These are phyloP conservation scores for Cladorrhinum sp. DNA, from an alignment of 2,329 filamentous ascomycete genomes.

Conservation along the genomic window DNA sequence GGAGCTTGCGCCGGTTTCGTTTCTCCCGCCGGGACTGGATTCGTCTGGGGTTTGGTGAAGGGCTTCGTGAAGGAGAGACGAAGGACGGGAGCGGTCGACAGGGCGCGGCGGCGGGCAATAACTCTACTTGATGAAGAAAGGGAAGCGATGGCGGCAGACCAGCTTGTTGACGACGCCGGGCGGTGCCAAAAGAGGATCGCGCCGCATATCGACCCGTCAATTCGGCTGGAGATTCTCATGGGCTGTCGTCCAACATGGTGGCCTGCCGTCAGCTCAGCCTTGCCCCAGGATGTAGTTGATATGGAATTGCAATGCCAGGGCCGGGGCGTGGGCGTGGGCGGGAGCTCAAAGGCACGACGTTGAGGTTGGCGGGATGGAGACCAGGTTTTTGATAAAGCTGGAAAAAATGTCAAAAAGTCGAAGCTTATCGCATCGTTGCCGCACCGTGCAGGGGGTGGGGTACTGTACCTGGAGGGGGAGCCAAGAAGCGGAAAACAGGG, in stretches of 20 bases:
- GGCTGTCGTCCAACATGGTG: slow-evolving; percentile 52
- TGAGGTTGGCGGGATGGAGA: background rate
- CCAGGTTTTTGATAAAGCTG: slow-evolving; percentile 8
- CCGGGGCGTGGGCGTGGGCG: background rate
- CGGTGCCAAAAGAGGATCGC: slow-evolving; percentile 51
- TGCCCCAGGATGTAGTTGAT: slow-evolving; percentile 18
- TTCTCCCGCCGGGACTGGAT: background rate
- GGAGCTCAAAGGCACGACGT: background rate
- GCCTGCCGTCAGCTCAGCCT: slow-evolving; percentile 31
- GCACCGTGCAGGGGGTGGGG: background rate
- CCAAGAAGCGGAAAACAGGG: background rate
- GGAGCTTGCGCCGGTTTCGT: background rate
- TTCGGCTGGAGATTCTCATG: slow-evolving; percentile 59
- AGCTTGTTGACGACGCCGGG: slow-evolving; percentile 37
- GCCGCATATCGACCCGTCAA: slow-evolving; percentile 59
- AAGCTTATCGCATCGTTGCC: slow-evolving; percentile 15
- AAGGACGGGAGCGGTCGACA: background rate
- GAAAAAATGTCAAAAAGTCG: slow-evolving; percentile 19
- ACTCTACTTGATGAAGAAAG: background rate
- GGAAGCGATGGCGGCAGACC: slow-evolving; percentile 18
- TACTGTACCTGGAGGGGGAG: background rate
- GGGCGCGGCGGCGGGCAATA: background rate
- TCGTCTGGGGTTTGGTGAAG: background rate
- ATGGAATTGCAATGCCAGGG: background rate
- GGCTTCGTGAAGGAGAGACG: background rate